Conservation (phyloP, 768 basidiomycete species). For the Psilocybe tampanensis region DNA sequence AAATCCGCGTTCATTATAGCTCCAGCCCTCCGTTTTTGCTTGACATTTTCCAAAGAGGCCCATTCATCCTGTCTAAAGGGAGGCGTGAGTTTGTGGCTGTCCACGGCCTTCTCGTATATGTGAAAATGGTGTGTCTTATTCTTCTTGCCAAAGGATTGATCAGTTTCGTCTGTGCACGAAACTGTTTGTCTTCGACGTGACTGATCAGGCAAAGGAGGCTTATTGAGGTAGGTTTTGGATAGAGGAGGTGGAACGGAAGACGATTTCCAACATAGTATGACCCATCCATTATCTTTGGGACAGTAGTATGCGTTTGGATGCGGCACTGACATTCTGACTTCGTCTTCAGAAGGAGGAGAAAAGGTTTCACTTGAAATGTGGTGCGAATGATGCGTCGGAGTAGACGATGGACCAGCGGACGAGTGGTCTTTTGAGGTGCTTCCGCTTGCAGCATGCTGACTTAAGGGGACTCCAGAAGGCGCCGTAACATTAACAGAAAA, state of each 20-base stretch:
- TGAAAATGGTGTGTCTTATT: slow-evolving; percentile 87
- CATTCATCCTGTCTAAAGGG: slow-evolving; percentile 62
- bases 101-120: slow-evolving; percentile 68
- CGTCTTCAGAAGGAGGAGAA: slow-evolving; percentile 50
- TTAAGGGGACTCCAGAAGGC: slow-evolving; percentile 20
- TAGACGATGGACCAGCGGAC: slow-evolving; percentile 24
- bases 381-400: slow-evolving; percentile 1
- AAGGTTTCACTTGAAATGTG: slow-evolving; percentile 11
- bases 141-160: slow-evolving; percentile 43
- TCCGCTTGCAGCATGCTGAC: slow-evolving; percentile 15
- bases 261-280: slow-evolving; percentile 70
- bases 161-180: slow-evolving; percentile 56
- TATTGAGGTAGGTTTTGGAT: slow-evolving; percentile 50
- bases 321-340: slow-evolving; percentile 70
- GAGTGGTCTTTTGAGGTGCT: slow-evolving; percentile 18
- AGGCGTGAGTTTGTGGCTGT: slow-evolving; percentile 66
- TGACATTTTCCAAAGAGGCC: slow-evolving; percentile 52
- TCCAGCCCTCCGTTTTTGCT: slow-evolving; percentile 51
- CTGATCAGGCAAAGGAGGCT: slow-evolving; percentile 56
- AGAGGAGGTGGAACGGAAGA: slow-evolving; percentile 65
- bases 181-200: slow-evolving; percentile 44
- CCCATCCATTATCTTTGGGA: slow-evolving; percentile 81
- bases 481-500: slow-evolving; percentile 55
- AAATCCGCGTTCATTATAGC: slow-evolving; percentile 38
- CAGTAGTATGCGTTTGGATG: slow-evolving; percentile 87